Conservation (phyloP, 441 rosid genomes). For the Pelargonium australe region DNA sequence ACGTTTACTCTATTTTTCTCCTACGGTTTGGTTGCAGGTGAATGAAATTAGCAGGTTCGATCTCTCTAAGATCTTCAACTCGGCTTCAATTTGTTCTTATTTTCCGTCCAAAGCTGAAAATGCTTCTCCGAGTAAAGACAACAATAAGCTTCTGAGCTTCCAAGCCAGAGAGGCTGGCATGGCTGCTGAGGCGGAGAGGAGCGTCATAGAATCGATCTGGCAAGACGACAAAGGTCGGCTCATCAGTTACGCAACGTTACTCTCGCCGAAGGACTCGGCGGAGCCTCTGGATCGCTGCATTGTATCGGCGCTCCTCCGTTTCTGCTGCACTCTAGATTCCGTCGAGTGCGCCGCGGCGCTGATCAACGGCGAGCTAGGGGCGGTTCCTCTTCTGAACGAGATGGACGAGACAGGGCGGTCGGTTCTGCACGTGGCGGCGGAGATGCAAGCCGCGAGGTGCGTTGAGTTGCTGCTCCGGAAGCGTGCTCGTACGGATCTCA, state of each 20-base stretch:
- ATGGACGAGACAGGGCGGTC: slow-evolving; percentile 35
- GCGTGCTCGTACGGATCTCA: slow-evolving; percentile 68
- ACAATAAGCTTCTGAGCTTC: slow-evolving; percentile 11
- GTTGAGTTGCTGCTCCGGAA: slow-evolving; percentile 55
- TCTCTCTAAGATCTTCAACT: slow-evolving; percentile 24
- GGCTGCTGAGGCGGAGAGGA: slow-evolving; percentile 20
- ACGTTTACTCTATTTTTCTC: background rate
- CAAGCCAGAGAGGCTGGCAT: slow-evolving; percentile 2
- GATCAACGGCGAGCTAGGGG: slow-evolving; percentile 51
- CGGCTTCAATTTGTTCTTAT: slow-evolving; percentile 15
- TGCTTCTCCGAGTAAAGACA: slow-evolving; percentile 13
- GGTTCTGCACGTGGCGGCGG: slow-evolving; percentile 64
- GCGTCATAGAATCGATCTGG: slow-evolving; percentile 33
- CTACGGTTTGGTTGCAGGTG: background rate
- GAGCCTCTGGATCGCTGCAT: slow-evolving; percentile 20
- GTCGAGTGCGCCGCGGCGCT: slow-evolving; percentile 49
- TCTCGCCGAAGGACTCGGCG: slow-evolving; percentile 17
- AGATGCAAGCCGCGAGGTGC: slow-evolving; percentile 50
- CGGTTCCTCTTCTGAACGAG: slow-evolving; percentile 50
- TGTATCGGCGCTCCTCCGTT: slow-evolving; percentile 41
- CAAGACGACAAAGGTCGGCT: slow-evolving; percentile 43
- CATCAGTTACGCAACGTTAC: slow-evolving; percentile 23
- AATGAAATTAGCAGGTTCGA: slow-evolving; percentile 25
- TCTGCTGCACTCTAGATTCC: slow-evolving; percentile 56
- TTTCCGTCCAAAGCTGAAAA: slow-evolving; percentile 16